Evolutionary conservation across 1,284 basidiomycete genomes (phyloP).

Genomic region (Leccinum subatratum): DNA sequence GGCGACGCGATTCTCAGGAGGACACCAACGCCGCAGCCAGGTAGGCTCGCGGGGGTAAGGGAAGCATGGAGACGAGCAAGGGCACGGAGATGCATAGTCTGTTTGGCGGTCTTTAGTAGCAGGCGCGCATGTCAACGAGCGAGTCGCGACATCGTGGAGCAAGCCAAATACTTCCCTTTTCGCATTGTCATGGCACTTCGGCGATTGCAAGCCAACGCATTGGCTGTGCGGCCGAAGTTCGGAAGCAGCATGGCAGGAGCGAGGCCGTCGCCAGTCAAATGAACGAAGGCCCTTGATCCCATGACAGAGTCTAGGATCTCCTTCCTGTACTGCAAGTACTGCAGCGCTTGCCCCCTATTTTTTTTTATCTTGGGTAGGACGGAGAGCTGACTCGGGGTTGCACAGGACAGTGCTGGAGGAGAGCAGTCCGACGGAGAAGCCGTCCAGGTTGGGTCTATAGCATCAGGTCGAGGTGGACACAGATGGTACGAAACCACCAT

Average conservation of each 20-base stretch:
- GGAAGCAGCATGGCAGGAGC: constrained; percentile 1
- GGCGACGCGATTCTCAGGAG: constrained; percentile 24
- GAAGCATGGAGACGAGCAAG: constrained; percentile 50
- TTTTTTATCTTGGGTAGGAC: too few species aligned
- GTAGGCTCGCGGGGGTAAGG: constrained; percentile 42
- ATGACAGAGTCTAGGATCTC: background rate
- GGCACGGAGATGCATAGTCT: constrained; percentile 65
- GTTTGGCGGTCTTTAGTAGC: constrained; percentile 54
- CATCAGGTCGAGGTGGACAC: constrained; percentile 75
- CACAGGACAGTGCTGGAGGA: too few species aligned
- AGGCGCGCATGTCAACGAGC: constrained; percentile 10
- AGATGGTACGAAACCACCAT: constrained; percentile 81
- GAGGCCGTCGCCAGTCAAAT: background rate
- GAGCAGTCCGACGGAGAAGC: too few species aligned
- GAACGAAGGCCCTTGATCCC: background rate
- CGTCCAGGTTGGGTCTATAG: too few species aligned
- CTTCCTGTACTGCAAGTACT: background rate
- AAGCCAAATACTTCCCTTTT: background rate
- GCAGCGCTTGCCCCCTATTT: background rate
- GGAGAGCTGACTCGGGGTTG: too few species aligned
- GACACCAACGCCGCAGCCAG: constrained; percentile 35
- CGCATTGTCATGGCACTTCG: background rate
- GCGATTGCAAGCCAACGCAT: background rate
- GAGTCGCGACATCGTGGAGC: constrained; percentile 5
- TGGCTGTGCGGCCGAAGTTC: constrained; percentile 3